Evolutionary conservation across 805 yeast genomes (phyloP).

Genomic region (Saccharomycopsis guyanensis): DNA sequence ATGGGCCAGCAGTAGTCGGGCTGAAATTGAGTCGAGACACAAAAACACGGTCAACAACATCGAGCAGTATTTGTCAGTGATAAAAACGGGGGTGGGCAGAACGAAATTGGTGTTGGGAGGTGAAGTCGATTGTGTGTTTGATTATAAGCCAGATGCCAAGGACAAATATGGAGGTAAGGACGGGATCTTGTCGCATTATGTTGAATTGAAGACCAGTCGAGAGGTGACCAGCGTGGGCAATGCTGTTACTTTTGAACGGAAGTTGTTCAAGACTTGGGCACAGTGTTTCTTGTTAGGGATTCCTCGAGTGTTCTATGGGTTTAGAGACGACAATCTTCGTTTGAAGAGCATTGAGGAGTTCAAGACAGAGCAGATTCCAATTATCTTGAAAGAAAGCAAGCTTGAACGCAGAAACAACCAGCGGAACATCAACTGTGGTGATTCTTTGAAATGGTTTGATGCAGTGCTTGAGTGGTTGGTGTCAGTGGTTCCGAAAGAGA

Average conservation of each 20-base stretch:
- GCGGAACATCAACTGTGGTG: conserved; percentile 59
- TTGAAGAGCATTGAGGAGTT: conserved; percentile 66
- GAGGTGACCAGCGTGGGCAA: conserved; percentile 49
- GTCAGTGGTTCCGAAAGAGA: conserved; percentile 42
- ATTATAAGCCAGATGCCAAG: conserved; percentile 49
- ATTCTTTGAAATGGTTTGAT: conserved; percentile 79
- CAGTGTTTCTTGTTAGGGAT: conserved; percentile 88
- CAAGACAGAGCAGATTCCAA: conserved; percentile 72
- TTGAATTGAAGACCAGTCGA: conserved; percentile 72
- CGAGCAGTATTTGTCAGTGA: conserved; percentile 76
- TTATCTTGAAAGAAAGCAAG: conserved; percentile 48
- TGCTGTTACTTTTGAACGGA: conserved; percentile 62
- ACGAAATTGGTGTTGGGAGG: conserved; percentile 69
- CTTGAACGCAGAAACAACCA: conserved; percentile 29
- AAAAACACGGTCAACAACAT: conserved; percentile 56
- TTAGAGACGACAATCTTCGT: conserved; percentile 65
- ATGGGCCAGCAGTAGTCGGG: conserved; percentile 60
- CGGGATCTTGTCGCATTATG: conserved; percentile 63
- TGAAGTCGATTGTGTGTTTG: conserved; percentile 88
- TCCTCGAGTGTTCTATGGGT: conserved; percentile 76
- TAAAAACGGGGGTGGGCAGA: conserved; percentile 75
- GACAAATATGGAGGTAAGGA: conserved; percentile 25
- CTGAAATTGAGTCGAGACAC: conserved; percentile 57
- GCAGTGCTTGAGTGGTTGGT: conserved; percentile 75
- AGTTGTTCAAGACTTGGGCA: conserved; percentile 81